Evolutionary conservation across 2,329 filamentous ascomycete species (phyloP).

Genomic region (Trichoderma atroviride): DNA sequence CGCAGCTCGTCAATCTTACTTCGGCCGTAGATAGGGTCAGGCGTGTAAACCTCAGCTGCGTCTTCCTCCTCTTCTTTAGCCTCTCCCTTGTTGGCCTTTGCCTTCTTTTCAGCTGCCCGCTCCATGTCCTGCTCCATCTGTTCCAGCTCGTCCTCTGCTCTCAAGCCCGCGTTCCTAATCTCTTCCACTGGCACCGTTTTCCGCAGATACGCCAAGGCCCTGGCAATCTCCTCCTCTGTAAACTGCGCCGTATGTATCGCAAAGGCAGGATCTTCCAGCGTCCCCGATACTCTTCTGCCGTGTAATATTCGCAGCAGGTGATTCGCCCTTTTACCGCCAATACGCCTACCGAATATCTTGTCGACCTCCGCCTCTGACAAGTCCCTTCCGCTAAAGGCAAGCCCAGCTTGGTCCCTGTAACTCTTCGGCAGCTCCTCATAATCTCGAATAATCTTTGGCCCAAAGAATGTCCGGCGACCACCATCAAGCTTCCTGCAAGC

Average conservation of each 20-base stretch:
- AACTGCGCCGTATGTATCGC: conserved; percentile 52
- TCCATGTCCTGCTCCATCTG: conserved; percentile 50
- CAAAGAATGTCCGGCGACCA: conserved; percentile 41
- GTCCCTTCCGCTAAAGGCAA: conserved; percentile 56
- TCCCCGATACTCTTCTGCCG: conserved; percentile 65
- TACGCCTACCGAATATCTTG: conserved; percentile 53
- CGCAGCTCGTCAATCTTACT: conserved; percentile 61
- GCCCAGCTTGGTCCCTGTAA: conserved; percentile 59
- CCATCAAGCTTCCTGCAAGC: conserved; percentile 28
- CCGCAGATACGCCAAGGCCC: conserved; percentile 59
- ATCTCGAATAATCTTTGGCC: conserved; percentile 47
- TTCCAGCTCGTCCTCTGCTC: conserved; percentile 64
- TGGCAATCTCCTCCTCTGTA: conserved; percentile 45
- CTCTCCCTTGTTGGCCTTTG: conserved; percentile 29
- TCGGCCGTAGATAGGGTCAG: conserved; percentile 59
- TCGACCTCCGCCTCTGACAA: conserved; percentile 52
- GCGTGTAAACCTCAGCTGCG: conserved; percentile 36
- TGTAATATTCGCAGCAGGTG: conserved; percentile 61
- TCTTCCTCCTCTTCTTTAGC: conserved; percentile 33
- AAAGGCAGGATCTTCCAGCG: conserved; percentile 61
- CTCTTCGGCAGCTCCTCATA: conserved; percentile 61
- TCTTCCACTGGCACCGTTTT: conserved; percentile 60
- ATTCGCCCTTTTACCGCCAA: conserved; percentile 53
- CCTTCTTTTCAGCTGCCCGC: conserved; percentile 32
- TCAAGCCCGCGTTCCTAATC: conserved; percentile 60